These are phyloP conservation scores for Berkeleyomyces basicola DNA, from an alignment of 2,329 filamentous ascomycete genomes.

Conservation along the genomic window DNA sequence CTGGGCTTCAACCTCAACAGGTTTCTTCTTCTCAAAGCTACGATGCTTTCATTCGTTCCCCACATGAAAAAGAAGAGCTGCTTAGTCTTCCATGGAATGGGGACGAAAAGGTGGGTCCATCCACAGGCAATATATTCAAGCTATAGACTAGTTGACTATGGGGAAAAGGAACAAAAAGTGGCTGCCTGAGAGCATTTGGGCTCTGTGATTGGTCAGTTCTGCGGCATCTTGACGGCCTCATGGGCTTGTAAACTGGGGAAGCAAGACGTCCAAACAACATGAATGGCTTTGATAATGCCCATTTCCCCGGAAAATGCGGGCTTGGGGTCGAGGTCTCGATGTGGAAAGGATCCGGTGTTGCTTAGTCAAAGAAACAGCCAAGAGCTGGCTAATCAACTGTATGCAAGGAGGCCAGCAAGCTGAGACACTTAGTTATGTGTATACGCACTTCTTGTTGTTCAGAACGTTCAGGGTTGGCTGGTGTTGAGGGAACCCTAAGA, in stretches of 20 bases:
- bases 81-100: neutral
- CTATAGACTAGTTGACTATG: neutral
- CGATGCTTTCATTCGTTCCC: neutral
- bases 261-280: neutral
- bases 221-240: neutral
- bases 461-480: too few relatives aligned
- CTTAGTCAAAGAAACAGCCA: too few relatives aligned
- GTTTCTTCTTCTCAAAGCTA: neutral
- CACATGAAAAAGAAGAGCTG: slow-evolving; percentile 1
- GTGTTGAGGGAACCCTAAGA: too few relatives aligned
- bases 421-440: too few relatives aligned
- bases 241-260: neutral
- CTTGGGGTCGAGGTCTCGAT: neutral
- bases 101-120: neutral
- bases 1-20: neutral
- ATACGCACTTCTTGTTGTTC: too few relatives aligned
- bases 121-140: neutral
- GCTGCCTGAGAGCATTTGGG: neutral
- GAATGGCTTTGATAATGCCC: neutral
- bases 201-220: neutral
- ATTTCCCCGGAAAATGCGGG: neutral
- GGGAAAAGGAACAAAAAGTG: neutral
- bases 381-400: too few relatives aligned
- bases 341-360: neutral
- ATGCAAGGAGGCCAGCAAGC: too few relatives aligned